Percentiles rank a stretch among this genome's conserved stretches.
phyloP scores from a whole-genome alignment of 495 filamentous ascomycete genomes.

The Lepraria neglecta region DNA sequence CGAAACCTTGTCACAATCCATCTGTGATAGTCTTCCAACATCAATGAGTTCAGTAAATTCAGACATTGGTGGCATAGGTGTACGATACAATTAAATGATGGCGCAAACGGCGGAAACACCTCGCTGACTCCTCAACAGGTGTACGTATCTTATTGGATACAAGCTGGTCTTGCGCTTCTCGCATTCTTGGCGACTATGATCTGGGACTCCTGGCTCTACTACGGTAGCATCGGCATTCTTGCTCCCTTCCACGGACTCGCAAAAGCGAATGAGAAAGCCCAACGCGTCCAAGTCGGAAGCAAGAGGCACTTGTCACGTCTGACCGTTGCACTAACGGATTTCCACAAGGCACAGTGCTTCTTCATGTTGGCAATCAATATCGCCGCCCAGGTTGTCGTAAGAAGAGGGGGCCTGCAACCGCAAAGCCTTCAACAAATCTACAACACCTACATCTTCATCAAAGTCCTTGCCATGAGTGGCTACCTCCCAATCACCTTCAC shows the following conservation, averaged over 20 bases:
- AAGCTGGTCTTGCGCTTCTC: slow-evolving; percentile 22
- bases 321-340: slow-evolving; percentile 20
- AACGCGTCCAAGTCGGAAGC: background rate
- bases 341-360: slow-evolving; percentile 29
- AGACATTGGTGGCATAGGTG: slow-evolving; percentile 23
- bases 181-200: slow-evolving; percentile 15
- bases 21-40: slow-evolving; percentile 3
- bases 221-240: slow-evolving; percentile 8
- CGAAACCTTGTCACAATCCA: background rate
- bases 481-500: slow-evolving; percentile 26
- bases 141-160: slow-evolving; percentile 26
- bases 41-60: background rate
- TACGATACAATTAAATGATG: background rate
- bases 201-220: slow-evolving; percentile 17
- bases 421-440: slow-evolving; percentile 24
- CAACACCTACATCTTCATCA: slow-evolving; percentile 21
- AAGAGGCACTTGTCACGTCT: slow-evolving; percentile 21
- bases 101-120: too few relatives aligned
- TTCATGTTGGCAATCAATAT: slow-evolving; percentile 30
- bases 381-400: slow-evolving; percentile 18
- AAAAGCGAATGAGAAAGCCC: slow-evolving; percentile 5
- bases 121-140: slow-evolving; percentile 13
- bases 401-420: slow-evolving; percentile 20
- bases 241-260: slow-evolving; percentile 4
- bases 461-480: slow-evolving; percentile 23